Evolutionary conservation across 2,329 filamentous ascomycete genomes (phyloP).

Genomic region (Colletotrichum sp.): DNA sequence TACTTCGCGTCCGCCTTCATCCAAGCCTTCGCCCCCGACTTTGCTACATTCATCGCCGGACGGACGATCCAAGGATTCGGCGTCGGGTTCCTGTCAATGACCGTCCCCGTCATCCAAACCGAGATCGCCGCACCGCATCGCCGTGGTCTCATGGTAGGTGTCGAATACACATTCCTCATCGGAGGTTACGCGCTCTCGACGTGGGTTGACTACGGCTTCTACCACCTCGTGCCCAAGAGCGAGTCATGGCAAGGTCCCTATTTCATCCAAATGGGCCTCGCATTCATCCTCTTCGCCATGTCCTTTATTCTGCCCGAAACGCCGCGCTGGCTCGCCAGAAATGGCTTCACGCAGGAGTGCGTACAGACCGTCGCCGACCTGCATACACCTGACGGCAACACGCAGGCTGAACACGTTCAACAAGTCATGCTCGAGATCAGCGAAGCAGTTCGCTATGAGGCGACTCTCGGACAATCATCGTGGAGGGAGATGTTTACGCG

Average conservation of each 20-base stretch:
- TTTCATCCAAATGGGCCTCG: not conserved
- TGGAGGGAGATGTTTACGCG: not conserved
- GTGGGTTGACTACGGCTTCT: not conserved
- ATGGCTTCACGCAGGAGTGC: not conserved
- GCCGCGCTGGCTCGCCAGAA: not conserved
- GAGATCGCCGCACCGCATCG: not conserved
- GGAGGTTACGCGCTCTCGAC: not conserved
- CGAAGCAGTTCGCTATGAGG: not conserved
- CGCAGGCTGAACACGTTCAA: not conserved
- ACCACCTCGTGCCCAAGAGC: not conserved
- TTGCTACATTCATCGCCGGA: not conserved
- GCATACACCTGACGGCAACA: not conserved
- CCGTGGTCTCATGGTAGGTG: not conserved
- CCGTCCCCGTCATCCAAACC: not conserved
- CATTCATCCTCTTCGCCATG: not conserved
- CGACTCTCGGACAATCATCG: not conserved
- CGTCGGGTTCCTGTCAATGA: fast-evolving
- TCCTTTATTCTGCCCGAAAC: not conserved
- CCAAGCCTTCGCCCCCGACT: not conserved
- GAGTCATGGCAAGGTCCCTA: not conserved
- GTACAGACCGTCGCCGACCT: not conserved
- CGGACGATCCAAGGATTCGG: not conserved
- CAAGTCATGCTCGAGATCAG: not conserved
- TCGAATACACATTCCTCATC: not conserved
- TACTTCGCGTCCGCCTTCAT: not conserved